Conservation (phyloP, 306 rosid genomes). For the Sindora glabra region DNA sequence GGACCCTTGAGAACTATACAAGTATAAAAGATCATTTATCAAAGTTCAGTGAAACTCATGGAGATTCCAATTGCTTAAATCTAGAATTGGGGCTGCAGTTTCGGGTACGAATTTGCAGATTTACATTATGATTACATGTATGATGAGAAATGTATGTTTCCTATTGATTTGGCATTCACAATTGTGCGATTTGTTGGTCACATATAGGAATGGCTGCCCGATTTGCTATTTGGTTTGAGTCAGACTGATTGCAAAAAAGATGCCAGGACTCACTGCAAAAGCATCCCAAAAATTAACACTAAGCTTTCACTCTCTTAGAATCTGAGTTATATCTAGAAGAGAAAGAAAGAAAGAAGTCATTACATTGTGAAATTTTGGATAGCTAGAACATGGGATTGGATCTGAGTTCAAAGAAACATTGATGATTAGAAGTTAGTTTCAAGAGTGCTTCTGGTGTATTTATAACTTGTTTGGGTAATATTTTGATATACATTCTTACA, state of each 20-base stretch:
- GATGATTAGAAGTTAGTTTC: no score
- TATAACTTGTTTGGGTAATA: no score
- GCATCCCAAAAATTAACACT: constrained; percentile 49
- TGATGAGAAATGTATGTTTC: constrained; percentile 29
- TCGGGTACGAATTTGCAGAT: no score
- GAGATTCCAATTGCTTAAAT: constrained; percentile 12
- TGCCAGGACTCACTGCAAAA: constrained; percentile 12
- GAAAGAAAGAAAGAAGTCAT: no score
- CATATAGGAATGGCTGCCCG: constrained; percentile 39
- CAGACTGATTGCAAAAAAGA: constrained; percentile 19
- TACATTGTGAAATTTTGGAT: no score
- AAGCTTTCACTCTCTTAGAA: constrained; percentile 62
- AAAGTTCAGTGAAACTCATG: constrained; percentile 5
- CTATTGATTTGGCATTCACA: no score
- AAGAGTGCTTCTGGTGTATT: no score
- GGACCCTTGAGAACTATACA: constrained; percentile 19
- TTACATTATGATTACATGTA: neutral
- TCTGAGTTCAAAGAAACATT: no score
- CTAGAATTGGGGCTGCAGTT: constrained; percentile 32
- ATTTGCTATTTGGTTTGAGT: constrained; percentile 54
- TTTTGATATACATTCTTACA: no score
- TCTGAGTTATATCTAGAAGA: neutral
- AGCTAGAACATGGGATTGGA: no score
- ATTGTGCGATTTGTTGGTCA: constrained; percentile 22
- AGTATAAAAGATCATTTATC: constrained; percentile 13